Percentiles rank a stretch among this genome's conserved stretches.
Evolutionary conservation across 495 filamentous ascomycete genomes (phyloP).

Genomic region (Aspergillus panamensis): DNA sequence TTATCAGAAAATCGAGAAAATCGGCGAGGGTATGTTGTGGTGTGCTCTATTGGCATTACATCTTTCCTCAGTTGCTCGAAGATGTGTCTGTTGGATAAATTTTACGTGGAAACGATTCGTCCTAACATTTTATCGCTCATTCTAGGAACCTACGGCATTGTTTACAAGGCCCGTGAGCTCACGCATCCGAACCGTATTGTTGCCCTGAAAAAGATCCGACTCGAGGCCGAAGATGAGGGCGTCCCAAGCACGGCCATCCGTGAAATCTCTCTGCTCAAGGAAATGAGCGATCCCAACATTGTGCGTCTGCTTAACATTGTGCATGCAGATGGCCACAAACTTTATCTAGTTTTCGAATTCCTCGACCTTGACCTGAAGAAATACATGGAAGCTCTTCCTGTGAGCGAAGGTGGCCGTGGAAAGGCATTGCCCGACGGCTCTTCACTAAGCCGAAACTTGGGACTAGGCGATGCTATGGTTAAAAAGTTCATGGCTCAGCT

Average conservation of each 20-base stretch:
- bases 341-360: constrained; percentile 94
- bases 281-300: constrained; percentile 95
- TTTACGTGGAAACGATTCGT: neutral
- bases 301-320: constrained; percentile 91
- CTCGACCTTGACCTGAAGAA: constrained; percentile 94
- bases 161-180: constrained; percentile 88
- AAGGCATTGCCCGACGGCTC: constrained; percentile 83
- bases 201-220: constrained; percentile 95
- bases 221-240: constrained; percentile 96
- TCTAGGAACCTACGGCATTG: constrained; percentile 85
- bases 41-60: constrained; percentile 6
- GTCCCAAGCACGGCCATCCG: constrained; percentile 95
- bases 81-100: neutral
- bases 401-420: constrained; percentile 83
- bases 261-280: constrained; percentile 93
- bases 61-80: neutral
- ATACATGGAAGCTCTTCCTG: constrained; percentile 96
- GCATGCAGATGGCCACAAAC: constrained; percentile 92
- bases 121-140: neutral
- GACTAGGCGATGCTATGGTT: constrained; percentile 85
- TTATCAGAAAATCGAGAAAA: constrained; percentile 99
- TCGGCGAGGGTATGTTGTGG: constrained; percentile 79
- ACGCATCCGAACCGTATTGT: constrained; percentile 76
- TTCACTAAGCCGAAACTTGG: constrained; percentile 62
- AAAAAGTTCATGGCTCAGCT: constrained; percentile 98